Percentiles rank a stretch among this genome's conserved stretches.
These are phyloP conservation scores for Leptoxyphium fumago DNA, from an alignment of 2,329 filamentous ascomycete species.

Conservation along the genomic window DNA sequence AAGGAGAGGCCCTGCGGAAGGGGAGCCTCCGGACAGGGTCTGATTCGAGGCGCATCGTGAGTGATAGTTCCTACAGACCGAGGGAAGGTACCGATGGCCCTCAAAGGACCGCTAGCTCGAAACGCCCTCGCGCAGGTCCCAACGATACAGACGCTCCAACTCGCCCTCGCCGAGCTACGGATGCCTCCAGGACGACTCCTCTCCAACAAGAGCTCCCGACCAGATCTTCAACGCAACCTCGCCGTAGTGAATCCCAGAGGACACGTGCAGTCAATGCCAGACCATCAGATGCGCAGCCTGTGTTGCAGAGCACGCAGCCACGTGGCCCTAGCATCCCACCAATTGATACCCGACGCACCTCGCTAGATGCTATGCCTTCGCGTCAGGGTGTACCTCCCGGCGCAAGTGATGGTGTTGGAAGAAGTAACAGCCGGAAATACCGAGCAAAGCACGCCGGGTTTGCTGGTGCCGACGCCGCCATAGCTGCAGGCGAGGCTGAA, in stretches of 20 bases:
- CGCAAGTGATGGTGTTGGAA: conserved; percentile 1
- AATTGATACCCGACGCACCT: background rate
- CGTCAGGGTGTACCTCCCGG: conserved; percentile 1
- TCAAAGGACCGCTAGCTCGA: background rate
- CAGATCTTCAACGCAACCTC: background rate
- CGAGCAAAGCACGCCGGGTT: conserved; percentile 18
- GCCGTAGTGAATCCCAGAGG: background rate
- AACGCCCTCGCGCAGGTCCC: background rate
- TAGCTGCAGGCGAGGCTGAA: conserved; percentile 4
- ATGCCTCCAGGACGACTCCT: conserved; percentile 8
- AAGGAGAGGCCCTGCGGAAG: background rate
- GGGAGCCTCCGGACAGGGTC: background rate
- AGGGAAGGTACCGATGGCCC: background rate
- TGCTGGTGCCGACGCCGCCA: conserved; percentile 17
- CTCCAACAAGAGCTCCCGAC: conserved; percentile 1
- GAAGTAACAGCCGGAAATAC: conserved; percentile 12
- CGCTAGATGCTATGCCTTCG: background rate
- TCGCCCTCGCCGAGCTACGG: conserved; percentile 8
- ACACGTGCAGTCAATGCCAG: background rate
- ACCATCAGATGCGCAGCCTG: background rate
- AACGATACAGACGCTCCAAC: background rate
- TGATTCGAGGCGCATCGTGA: background rate
- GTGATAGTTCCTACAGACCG: background rate
- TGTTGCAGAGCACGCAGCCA: background rate
- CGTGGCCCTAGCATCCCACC: no score